Evolutionary conservation across 306 rosid species (phyloP), one percentile per base, ranked within the genome.

Genomic region (Sindora glabra): DNA sequence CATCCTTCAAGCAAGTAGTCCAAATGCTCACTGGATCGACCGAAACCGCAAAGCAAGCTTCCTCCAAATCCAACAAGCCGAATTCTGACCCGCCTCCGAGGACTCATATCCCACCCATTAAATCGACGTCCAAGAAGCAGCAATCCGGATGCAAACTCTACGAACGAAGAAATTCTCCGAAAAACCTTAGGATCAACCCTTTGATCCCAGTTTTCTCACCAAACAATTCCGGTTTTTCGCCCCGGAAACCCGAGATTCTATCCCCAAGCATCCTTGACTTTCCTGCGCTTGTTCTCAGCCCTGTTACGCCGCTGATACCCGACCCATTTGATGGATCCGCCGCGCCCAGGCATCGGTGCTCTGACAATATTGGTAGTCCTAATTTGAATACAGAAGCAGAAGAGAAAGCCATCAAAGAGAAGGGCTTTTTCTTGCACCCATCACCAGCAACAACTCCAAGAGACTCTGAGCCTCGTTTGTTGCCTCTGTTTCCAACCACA

Each of bases 11-110:
- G 65, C 94, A 92, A 65, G 96, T 92, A 0, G 99, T 92, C 44
- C 99, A 92, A 82, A 89, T 89, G 96, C 85, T 92, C n/a, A 92
- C 99, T 36, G 99, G 99, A 0, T 89, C 96, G 15, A 77, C 94
- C 9, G 98, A 92, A 27, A 80, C 94, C 17, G 78, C 79, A 23
- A 78, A 76, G 55, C 87, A 81, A 30, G 82, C 68, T 12, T 70
- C 85, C 13, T 13, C 30, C 1, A 56, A 59, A 32, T 26, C 78
- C 33, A 59, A 74, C 48, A n/a, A n/a, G n/a, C 53, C 68, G 42
- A 9, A 10, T 14, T 46, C 69, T 8, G 90, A 76, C 63, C 72
- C 82, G 6, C 46, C 58, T 8, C 48, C 71, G 11, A 78, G 62
- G 47, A 34, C 68, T 64, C 76, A 85, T 48, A 88, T 88, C 69